Base-by-base conservation (phyloP, 2,329 filamentous ascomycete genomes). In the Conoideocrella luteorostrata region DNA sequence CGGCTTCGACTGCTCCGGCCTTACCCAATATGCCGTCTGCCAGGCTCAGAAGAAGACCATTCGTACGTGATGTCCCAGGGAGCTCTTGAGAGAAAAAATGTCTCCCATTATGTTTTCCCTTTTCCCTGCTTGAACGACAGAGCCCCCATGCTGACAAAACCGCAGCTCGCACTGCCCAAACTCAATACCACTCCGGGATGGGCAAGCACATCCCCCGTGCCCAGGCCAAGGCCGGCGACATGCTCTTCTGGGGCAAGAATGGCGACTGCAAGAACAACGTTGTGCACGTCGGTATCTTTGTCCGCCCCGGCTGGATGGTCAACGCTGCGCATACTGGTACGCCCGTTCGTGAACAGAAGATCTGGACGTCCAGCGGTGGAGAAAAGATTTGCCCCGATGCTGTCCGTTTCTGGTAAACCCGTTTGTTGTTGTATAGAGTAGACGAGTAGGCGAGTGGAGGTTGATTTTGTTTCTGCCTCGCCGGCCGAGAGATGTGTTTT, bases 1-100 rank as follows among this genome's bases (percentile, higher is more conserved):
- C 34, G 50, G 50, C 36, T 51, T 32, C 34, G 50, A 50, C 37
- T 51, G 50, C 45, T 51, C 50, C 26, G 50, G 46, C 30, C 47
- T 51, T 13, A 51, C 49, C 13, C 49, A 50, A 34, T 51, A 47
- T 34, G 34, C 47, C 21, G 47, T 51, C 33, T 51, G 47, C 43
- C 45, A 50, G 38, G 49, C 43, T 22, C 38, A 48, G 49, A 45
- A 47, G 43, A 51, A 50, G 41, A 48, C 45, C 13, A 50, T 51
- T n/a, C 49, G 49, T 51, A 39, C 36, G 36, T 39, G 6, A 6
- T 22, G n/a, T 15, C 13, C 7, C 12, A 7, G 9, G 9, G 11
- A 33, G 34, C 36, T 29, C 20, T 29, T 39, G 21, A 39, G 34
- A 13, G 5, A 5, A 21, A 9, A 2, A 4, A 7, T 34, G n/a